These are phyloP conservation scores for Psilocybe cubensis DNA, from an alignment of 768 basidiomycete genomes.

Conservation along the genomic window DNA sequence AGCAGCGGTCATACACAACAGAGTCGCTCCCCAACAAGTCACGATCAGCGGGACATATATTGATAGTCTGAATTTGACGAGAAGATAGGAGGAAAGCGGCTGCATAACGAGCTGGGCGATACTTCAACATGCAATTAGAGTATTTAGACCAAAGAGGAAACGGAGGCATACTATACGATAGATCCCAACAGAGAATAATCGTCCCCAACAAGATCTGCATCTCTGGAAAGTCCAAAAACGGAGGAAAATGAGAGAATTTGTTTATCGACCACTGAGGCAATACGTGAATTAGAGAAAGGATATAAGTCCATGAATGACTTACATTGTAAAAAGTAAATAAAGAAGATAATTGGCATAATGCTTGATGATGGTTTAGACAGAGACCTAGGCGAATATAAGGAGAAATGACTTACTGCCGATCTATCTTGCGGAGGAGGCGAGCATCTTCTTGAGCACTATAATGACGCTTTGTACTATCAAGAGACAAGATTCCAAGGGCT, in stretches of 20 bases:
- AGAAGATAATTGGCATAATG: conserved; percentile 10
- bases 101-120: conserved; percentile 36
- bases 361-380: background rate
- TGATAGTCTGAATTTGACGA: conserved; percentile 35
- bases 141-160: background rate
- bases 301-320: background rate
- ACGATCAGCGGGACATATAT: conserved; percentile 34
- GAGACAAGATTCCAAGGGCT: background rate
- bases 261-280: conserved; percentile 31
- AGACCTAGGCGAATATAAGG: background rate
- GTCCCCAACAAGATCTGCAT: conserved; percentile 31
- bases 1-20: conserved; percentile 35
- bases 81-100: conserved; percentile 34
- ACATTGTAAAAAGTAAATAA: conserved; percentile 10
- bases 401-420: conserved; percentile 2
- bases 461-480: background rate
- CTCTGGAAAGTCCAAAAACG: conserved; percentile 34
- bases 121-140: conserved; percentile 17
- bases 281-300: background rate
- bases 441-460: conserved; percentile 2
- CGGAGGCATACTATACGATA: conserved; percentile 29
- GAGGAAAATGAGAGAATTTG: conserved; percentile 35
- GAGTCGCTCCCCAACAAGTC: conserved; percentile 35
- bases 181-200: conserved; percentile 39
- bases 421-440: conserved; percentile 10